These are phyloP conservation scores for Aspergillus coremiiformis DNA, from an alignment of 495 filamentous ascomycete species.

Conservation along the genomic window DNA sequence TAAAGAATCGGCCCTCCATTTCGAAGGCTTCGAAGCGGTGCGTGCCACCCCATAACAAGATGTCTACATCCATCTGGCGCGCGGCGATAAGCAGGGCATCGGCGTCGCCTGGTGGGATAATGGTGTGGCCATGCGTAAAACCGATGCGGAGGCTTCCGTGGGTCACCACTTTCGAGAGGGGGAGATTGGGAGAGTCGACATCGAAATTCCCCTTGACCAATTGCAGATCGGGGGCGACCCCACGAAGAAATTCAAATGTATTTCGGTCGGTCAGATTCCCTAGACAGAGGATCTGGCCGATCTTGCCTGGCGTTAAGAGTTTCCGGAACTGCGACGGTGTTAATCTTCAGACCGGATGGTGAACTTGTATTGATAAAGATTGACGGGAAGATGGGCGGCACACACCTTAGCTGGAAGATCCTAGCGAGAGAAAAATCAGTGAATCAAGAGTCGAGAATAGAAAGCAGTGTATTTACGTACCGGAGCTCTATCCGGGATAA, in stretches of 20 bases:
- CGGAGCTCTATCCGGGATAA: constrained; percentile 93
- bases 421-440: constrained; percentile 37
- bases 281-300: constrained; percentile 92
- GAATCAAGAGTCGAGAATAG: background rate
- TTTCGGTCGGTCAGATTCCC: constrained; percentile 93
- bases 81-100: constrained; percentile 90
- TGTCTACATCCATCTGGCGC: constrained; percentile 92
- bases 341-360: constrained; percentile 7
- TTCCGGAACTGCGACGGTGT: constrained; percentile 74
- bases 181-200: constrained; percentile 81
- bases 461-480: constrained; percentile 35
- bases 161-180: constrained; percentile 86
- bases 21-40: constrained; percentile 97
- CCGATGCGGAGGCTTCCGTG: constrained; percentile 92
- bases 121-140: constrained; percentile 93
- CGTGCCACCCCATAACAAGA: constrained; percentile 95
- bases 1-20: constrained; percentile 97
- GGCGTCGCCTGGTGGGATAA: constrained; percentile 84
- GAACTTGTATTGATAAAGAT: background rate
- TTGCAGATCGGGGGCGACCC: constrained; percentile 87
- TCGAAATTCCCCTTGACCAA: constrained; percentile 93
- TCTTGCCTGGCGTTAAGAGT: constrained; percentile 95
- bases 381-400: background rate
- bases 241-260: constrained; percentile 90
- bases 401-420: constrained; percentile 87